A percentile compares a stretch with the other conserved stretches of the same genome.
phyloP scores from a whole-genome alignment of 2,329 filamentous ascomycete species.

The Colletotrichum chlorophyti region DNA sequence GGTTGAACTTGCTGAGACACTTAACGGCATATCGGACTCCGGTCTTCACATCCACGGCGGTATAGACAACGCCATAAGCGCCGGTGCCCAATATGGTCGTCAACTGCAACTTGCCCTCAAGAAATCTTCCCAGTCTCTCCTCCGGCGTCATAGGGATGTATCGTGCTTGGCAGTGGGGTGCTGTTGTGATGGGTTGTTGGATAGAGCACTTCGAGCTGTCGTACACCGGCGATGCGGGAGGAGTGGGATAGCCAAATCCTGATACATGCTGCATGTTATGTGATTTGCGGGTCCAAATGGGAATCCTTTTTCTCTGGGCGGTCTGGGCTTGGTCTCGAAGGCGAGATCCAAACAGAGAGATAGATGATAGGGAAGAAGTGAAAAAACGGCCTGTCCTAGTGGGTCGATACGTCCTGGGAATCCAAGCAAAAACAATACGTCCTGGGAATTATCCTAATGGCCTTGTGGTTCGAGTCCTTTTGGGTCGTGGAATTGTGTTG shows the following conservation, averaged over 20 bases:
- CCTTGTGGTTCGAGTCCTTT: constrained; percentile 31
- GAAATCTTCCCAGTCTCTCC: constrained; percentile 83
- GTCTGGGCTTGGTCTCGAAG: constrained; percentile 31
- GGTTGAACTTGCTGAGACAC: constrained; percentile 90
- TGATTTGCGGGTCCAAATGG: constrained; percentile 38
- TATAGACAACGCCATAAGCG: constrained; percentile 96
- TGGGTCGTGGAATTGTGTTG: constrained; percentile 24
- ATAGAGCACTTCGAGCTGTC: constrained; percentile 54
- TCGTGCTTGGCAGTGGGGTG: constrained; percentile 48
- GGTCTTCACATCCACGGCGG: constrained; percentile 82
- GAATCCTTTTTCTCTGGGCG: constrained; percentile 18
- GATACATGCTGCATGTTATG: constrained; percentile 67
- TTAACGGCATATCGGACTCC: constrained; percentile 91
- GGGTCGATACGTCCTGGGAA: constrained; percentile 19
- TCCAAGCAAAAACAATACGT: constrained; percentile 30
- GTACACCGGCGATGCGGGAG: constrained; percentile 63
- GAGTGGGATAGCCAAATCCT: constrained; percentile 63
- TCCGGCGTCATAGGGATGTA: constrained; percentile 73
- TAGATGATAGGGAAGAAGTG: constrained; percentile 28
- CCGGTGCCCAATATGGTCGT: constrained; percentile 88
- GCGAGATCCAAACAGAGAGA: constrained; percentile 24
- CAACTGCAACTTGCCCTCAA: constrained; percentile 84
- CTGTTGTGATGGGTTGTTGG: constrained; percentile 43
- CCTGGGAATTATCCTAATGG: constrained; percentile 18
- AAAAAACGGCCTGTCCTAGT: constrained; percentile 30